phyloP scores from a whole-genome alignment of 2,329 filamentous ascomycete species.

The Claviceps digitariae region DNA sequence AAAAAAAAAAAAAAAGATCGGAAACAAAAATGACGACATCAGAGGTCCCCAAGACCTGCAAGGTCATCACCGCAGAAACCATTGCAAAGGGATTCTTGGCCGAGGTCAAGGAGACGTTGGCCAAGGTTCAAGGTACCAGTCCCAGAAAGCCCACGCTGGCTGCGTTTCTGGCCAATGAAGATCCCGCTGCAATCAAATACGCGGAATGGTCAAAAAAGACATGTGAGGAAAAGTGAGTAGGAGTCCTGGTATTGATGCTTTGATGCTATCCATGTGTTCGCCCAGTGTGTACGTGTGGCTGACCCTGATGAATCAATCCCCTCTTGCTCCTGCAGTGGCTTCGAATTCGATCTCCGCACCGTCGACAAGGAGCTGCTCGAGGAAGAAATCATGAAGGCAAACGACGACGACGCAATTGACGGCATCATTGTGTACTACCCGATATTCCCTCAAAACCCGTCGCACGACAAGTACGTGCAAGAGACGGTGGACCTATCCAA shows the following conservation, averaged over 20 bases:
- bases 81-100: conserved; percentile 70
- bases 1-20: background rate
- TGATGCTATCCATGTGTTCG: too few species aligned
- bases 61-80: conserved; percentile 78
- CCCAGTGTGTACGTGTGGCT: conserved; percentile 2
- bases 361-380: conserved; percentile 82
- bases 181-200: conserved; percentile 84
- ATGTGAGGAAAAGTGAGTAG: conserved; percentile 79
- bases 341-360: conserved; percentile 73
- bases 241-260: background rate
- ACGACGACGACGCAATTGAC: conserved; percentile 62
- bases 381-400: conserved; percentile 75
- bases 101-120: conserved; percentile 66
- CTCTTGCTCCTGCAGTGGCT: conserved; percentile 49
- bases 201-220: conserved; percentile 97
- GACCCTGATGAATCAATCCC: conserved; percentile 1
- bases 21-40: conserved; percentile 14
- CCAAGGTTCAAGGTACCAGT: conserved; percentile 48
- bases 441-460: conserved; percentile 68
- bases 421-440: conserved; percentile 98
- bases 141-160: conserved; percentile 59
- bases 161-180: conserved; percentile 83
- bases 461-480: conserved; percentile 89
- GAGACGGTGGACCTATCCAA: conserved; percentile 83
- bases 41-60: conserved; percentile 58